These are phyloP conservation scores for Mrakia frigida DNA, from an alignment of 768 basidiomycete species.

Conservation along the genomic window DNA sequence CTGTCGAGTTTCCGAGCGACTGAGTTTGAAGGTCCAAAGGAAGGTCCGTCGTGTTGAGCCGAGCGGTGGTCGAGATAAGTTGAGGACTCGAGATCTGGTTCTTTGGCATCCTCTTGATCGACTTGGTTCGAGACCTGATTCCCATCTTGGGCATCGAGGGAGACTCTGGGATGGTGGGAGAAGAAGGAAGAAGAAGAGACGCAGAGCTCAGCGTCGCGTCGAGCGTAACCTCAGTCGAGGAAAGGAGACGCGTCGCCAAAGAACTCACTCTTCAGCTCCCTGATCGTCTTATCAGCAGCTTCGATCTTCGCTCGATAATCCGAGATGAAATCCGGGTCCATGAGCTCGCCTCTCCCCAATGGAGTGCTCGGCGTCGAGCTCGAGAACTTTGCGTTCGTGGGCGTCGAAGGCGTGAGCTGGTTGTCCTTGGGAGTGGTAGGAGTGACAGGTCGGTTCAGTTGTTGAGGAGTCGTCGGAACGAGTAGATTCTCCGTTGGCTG, in stretches of 20 bases:
- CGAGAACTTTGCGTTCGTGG: background rate
- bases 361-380: background rate
- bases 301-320: constrained; percentile 15
- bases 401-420: background rate
- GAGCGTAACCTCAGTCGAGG: background rate
- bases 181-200: no score
- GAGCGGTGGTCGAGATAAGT: constrained; percentile 27
- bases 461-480: background rate
- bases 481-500: background rate
- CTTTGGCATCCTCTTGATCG: constrained; percentile 18
- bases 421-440: constrained; percentile 3
- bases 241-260: background rate
- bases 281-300: constrained; percentile 14
- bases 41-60: background rate
- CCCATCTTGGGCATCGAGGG: constrained; percentile 25
- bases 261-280: constrained; percentile 18
- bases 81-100: constrained; percentile 22
- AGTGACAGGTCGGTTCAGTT: background rate
- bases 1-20: background rate
- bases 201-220: background rate
- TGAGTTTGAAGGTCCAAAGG: background rate
- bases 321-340: background rate
- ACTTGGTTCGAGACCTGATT: background rate
- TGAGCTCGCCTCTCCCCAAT: background rate
- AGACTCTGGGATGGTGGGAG: background rate